Base-by-base conservation (phyloP, 768 basidiomycete species). In the Leucosporidium creatinivorum region DNA sequence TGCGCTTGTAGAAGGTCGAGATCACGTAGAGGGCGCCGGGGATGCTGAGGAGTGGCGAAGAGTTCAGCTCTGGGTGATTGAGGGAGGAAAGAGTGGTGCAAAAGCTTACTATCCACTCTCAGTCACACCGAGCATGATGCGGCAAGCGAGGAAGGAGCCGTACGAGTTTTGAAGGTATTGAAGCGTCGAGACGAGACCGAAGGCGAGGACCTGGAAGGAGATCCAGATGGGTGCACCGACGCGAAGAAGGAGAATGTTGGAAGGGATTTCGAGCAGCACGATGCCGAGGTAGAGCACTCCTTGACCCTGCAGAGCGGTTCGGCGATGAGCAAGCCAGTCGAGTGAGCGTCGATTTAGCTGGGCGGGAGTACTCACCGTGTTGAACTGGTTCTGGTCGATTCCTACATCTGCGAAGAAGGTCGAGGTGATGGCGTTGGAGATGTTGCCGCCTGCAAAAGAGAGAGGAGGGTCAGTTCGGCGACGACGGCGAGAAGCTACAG, bases 231-330 rank as follows among this genome's bases (percentile, higher is more conserved):
- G 55, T 0, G 76, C 69, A 6, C 76, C 76, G 47, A 76, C 47
- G 10, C 52, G 13, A 44, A 72, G 69, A 12, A 73, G 70, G 8
- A 75, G 50, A 36, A 76, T 59, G 28, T 77, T 75, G 58, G 68
- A 65, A 0, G 77, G 77, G 19, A 76, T 54, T 62, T 77, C 77
- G 50, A 75, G 70, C 1, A 78, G 66, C 10, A 78, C 75, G 51
- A 78, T 77, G 55, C 76, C 75, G 12, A 75, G 62, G 5, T 74
- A 75, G 30, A 77, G 69, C n/a, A 78, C 63, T 23, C 72, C 72
- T 50, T 78, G 76, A 23, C 76, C 76, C 44, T 58, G 51, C 18
- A 63, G 51, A 26, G 21, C 12, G 8, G 12, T 2, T 54, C n/a
- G 28, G 28, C n/a, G 51, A 17, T 54, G 6, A 54, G 51, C 18